Evolutionary conservation across 495 filamentous ascomycete species (phyloP).

Genomic region (Hyaloscypha variabilis): DNA sequence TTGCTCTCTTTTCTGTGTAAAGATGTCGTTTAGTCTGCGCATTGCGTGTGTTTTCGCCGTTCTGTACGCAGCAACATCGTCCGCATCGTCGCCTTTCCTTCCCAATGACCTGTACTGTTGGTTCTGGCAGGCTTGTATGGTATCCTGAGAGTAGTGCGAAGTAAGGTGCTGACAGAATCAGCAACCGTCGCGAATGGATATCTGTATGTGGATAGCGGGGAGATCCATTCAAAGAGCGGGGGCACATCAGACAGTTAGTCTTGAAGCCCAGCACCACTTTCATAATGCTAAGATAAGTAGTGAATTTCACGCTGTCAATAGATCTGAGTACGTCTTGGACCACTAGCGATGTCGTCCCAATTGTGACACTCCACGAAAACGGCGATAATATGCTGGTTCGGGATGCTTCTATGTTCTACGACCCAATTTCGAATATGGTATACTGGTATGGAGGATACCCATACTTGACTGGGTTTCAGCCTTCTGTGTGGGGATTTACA

Average conservation of each 20-base stretch:
- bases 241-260: not conserved
- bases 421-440: constrained; percentile 3
- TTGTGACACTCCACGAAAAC: not conserved
- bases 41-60: too few relatives aligned
- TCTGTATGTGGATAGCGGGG: not conserved
- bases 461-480: not conserved
- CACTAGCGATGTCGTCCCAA: not conserved
- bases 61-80: not conserved
- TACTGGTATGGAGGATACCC: constrained; percentile 1
- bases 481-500: constrained; percentile 2
- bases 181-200: not conserved
- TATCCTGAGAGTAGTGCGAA: not conserved
- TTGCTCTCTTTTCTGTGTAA: too few relatives aligned
- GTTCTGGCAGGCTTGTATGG: not conserved
- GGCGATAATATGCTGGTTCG: not conserved
- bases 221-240: not conserved
- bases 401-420: not conserved
- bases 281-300: not conserved
- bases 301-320: not conserved
- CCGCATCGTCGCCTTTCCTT: not conserved
- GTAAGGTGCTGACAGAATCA: not conserved
- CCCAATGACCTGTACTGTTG: not conserved
- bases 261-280: not conserved
- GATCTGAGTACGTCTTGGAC: not conserved
- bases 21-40: too few relatives aligned